phyloP scores from a whole-genome alignment of 208 protist species.

The Trichomonas tenax region DNA sequence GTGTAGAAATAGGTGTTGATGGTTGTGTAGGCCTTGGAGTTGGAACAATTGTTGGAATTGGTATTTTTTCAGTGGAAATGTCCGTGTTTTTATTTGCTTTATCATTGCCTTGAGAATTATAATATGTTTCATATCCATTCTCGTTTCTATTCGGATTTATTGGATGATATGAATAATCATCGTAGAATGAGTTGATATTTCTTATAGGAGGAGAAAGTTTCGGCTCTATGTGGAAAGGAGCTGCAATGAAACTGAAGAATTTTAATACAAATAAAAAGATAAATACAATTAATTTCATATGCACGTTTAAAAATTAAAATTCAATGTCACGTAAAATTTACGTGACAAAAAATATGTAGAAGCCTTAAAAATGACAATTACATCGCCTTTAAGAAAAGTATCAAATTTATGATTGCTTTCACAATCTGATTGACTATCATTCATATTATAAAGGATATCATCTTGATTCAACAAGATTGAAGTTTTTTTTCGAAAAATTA shows the following conservation, averaged over 20 bases:
- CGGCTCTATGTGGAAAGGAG: neutral
- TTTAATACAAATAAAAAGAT: neutral
- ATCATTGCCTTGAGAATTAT: neutral
- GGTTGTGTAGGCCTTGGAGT: neutral
- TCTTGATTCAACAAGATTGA: no score
- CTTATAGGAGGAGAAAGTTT: neutral
- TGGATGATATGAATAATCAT: neutral
- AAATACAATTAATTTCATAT: neutral
- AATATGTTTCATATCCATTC: neutral
- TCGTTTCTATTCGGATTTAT: neutral
- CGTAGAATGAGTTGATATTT: neutral
- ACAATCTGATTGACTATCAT: no score
- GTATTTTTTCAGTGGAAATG: neutral
- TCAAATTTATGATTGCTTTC: no score
- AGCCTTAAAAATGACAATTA: no score
- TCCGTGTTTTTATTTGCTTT: neutral
- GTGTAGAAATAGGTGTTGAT: neutral
- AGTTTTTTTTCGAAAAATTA: no score
- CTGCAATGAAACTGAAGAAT: neutral
- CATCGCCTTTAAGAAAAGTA: no score
- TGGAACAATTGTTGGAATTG: neutral
- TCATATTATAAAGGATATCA: no score
- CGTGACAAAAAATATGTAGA: no score
- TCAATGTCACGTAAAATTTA: no score
- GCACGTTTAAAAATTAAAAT: no score